These are phyloP conservation scores for Rhodotorula toruloides DNA, from an alignment of 768 basidiomycete species.

Conservation along the genomic window DNA sequence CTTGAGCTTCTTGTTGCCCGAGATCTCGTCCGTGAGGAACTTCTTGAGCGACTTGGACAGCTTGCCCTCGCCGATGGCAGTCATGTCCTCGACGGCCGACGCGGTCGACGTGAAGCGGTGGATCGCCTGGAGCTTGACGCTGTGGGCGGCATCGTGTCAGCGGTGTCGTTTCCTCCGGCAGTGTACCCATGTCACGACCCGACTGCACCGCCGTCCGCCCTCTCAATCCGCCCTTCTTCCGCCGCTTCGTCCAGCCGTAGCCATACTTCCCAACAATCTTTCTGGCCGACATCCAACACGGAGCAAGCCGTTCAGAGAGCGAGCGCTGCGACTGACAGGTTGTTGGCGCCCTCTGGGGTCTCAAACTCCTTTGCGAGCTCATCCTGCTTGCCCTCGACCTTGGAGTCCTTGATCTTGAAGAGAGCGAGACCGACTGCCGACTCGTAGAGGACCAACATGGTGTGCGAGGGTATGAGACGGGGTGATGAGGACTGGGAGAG, in stretches of 20 bases:
- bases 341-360: slow-evolving; percentile 83
- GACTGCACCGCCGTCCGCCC: too few relatives aligned
- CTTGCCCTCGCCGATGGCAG: slow-evolving; percentile 85
- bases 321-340: slow-evolving; percentile 62
- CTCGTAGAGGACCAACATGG: slow-evolving; percentile 94
- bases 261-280: background rate
- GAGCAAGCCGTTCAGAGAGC: background rate
- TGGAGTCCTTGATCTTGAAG: slow-evolving; percentile 71
- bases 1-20: slow-evolving; percentile 71
- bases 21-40: slow-evolving; percentile 77
- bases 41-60: slow-evolving; percentile 86
- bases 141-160: slow-evolving; percentile 44
- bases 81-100: slow-evolving; percentile 92
- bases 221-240: too few relatives aligned
- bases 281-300: background rate
- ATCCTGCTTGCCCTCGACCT: slow-evolving; percentile 73
- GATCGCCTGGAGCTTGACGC: slow-evolving; percentile 86
- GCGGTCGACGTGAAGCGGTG: slow-evolving; percentile 97
- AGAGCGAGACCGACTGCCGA: slow-evolving; percentile 94
- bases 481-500: background rate
- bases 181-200: too few relatives aligned
- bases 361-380: slow-evolving; percentile 90
- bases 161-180: too few relatives aligned
- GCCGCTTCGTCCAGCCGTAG: too few relatives aligned
- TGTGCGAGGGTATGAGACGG: background rate